Base-by-base conservation (phyloP, 306 rosid genomes). In the Cucurbita moschata region DNA sequence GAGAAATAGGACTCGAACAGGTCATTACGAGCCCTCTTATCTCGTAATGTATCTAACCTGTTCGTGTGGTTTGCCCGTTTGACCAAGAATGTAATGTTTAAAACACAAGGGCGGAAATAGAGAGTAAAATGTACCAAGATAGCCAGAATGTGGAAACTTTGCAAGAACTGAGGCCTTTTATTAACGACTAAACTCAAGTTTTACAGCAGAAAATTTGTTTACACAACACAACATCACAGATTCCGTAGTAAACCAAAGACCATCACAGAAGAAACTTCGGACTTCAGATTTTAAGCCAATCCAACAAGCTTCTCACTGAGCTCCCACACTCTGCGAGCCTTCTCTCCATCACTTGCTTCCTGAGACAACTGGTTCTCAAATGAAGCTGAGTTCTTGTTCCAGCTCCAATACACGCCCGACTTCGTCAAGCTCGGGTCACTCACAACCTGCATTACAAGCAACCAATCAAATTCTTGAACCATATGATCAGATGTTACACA, bases 381-480 rank as follows among this genome's bases (percentile, higher is more conserved):
- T 21, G 99, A 95, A 56, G 99, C 97, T 0, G 99, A 95, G 35
- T 78, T 60, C 77, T 91, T 89, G 67, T 95, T 95, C 99, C 99
- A 95, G 91, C 99, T 95, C 97, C 99, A 91, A 83, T 95, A 95
- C 46, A 95, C 97, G 44, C 99, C 99, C 0, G 99, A 95, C 78
- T 95, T 95, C 21, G 96, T 95, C 79, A 95, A 83, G 87, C 97
- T 95, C 2, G 96, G 99, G 16, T 94, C 97, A 49, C 90, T 82
- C 54, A 94, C 97, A 81, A 94, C 99, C 99, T 94, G 78, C 35
- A 80, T 80, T 23, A 46, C 30, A 65, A 81, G 57, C 60, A 59
- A 73, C 53, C 55, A 76, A 47, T 47, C 38, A 73, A 46, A 67
- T 52, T 74, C 56, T 73, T 79, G 46, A 77, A 76, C 58, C 59